phyloP scores from a whole-genome alignment of 2,329 filamentous ascomycete genomes.

The Bretziella fagacearum region DNA sequence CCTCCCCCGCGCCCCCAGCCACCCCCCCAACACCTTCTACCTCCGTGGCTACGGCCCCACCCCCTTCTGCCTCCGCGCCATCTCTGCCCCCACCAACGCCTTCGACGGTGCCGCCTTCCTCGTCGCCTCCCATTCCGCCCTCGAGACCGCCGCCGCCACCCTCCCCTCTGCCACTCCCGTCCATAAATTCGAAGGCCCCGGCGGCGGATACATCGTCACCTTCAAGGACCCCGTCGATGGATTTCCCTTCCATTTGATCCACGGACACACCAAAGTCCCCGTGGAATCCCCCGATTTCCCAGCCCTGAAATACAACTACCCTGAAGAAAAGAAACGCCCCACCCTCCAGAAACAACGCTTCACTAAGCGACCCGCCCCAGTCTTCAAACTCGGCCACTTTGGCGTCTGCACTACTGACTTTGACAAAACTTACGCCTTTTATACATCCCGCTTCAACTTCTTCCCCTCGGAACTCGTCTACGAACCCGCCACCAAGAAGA shows the following conservation, averaged over 20 bases:
- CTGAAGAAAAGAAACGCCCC: conserved; percentile 26
- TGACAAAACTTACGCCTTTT: conserved; percentile 32
- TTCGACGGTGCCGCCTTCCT: conserved; percentile 43
- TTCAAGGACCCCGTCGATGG: conserved; percentile 37
- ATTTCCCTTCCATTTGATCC: conserved; percentile 39
- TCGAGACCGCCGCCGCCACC: conserved; percentile 31
- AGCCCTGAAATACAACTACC: conserved; percentile 30
- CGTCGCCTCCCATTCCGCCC: conserved; percentile 38
- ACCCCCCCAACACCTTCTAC: conserved; percentile 3
- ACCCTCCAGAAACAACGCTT: conserved; percentile 33
- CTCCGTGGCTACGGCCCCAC: conserved; percentile 39
- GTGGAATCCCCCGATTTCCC: conserved; percentile 23
- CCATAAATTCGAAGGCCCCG: conserved; percentile 34
- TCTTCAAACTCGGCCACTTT: conserved; percentile 39
- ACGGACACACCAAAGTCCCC: conserved; percentile 31
- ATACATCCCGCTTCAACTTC: conserved; percentile 33
- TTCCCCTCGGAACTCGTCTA: conserved; percentile 27
- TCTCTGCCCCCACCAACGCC: conserved; percentile 28
- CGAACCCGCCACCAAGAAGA: conserved; percentile 18
- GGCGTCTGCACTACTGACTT: conserved; percentile 37
- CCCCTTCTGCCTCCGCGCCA: conserved; percentile 40
- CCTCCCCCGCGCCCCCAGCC: not conserved
- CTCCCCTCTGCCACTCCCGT: conserved; percentile 32
- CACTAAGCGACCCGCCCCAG: conserved; percentile 27
- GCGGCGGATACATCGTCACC: conserved; percentile 35